Base-by-base conservation (phyloP, 345 rosid species). In the Aquilaria sinensis region DNA sequence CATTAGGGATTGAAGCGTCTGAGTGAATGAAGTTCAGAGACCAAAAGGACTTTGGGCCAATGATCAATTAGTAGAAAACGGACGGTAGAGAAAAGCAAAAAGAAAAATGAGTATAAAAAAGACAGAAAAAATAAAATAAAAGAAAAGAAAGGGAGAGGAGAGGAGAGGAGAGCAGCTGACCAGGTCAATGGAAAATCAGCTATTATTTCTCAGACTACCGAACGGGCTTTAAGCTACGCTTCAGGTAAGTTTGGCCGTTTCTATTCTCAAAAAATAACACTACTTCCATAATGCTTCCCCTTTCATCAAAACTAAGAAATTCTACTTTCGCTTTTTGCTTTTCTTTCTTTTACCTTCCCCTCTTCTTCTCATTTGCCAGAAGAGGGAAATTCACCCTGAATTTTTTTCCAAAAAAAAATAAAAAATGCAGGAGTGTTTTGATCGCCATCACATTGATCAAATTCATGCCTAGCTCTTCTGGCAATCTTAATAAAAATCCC, bases 351-450 rank as follows among this genome's bases (percentile, higher is more conserved):
- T 70, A 46, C 68, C 66, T 58, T 60, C 48, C 53, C 43, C 48
- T 57, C 57, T 37, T 64, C 70, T 63, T 69, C 70, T 54, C 71
- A 31, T 63, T 57, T 33, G 66, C 43, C 57, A 12, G 75, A 54
- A 29, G 66, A 65, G 63, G 68, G 47, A 63, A 66, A 77, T n/a
- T 70, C 32, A 53, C n/a, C 1, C 51, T 33, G 33, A 15, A 12
- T 9, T 41, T 14, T 5, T 4, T 5, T 4, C 7, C 7, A 37
- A 37, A 37, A 1, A 4, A 37, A 37, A 37, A 37, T 0, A 37
- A 37, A 37, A 23, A 23, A 23, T 23, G 23, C 23, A 23, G 23
- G 23, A 23, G 23, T 23, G 23, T 23, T 23, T 23, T 23, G 23
- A 23, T 23, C 23, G 23, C 23, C 23, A 23, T 23, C 23, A 23